phyloP scores from a whole-genome alignment of 257 asterid genomes.

The Ajuga chamaepitys region DNA sequence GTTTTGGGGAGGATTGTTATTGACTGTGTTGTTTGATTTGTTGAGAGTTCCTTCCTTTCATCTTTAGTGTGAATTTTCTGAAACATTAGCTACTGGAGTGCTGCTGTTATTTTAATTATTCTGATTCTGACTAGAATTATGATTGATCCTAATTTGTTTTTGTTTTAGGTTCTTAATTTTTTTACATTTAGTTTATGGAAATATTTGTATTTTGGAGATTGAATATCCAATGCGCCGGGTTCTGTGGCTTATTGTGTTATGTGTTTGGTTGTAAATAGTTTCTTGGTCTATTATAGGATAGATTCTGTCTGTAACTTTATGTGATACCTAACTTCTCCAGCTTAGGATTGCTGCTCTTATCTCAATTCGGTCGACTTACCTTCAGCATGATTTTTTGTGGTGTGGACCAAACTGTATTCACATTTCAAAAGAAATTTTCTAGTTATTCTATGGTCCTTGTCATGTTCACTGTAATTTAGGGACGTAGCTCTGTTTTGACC shows the following conservation, averaged over 20 bases:
- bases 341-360: not conserved
- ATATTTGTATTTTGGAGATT: not conserved
- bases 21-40: not conserved
- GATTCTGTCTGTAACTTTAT: not conserved
- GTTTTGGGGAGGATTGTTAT: not conserved
- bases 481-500: not conserved
- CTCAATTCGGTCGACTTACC: not conserved
- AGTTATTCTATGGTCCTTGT: not conserved
- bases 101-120: not conserved
- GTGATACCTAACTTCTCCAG: not conserved
- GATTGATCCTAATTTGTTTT: not conserved
- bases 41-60: not conserved
- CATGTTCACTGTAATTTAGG: not conserved
- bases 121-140: not conserved
- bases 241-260: not conserved
- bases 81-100: not conserved
- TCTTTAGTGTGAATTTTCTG: not conserved
- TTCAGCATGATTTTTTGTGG: not conserved
- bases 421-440: not conserved
- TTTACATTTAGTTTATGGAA: too few relatives aligned
- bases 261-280: not conserved
- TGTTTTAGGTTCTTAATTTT: not conserved
- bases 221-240: not conserved
- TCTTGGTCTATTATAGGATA: not conserved
- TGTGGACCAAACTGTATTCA: not conserved